Evolutionary conservation across 1,284 basidiomycete species (phyloP).

Genomic region (Thecaphora thlaspeos): DNA sequence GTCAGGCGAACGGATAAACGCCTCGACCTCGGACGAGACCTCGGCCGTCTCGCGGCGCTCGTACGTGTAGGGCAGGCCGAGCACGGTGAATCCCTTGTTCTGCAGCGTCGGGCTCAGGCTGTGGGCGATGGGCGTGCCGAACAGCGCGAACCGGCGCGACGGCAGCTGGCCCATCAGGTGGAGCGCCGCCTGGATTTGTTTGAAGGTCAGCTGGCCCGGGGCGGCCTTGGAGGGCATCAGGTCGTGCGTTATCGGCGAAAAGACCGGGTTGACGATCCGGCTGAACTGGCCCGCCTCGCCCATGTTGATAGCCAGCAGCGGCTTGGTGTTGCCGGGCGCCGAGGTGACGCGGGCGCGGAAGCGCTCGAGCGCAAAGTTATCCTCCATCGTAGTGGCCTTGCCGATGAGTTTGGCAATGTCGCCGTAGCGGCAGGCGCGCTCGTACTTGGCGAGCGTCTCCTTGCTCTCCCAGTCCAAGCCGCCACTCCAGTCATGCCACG

Average conservation of each 20-base stretch:
- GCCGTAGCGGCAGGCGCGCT: conserved; percentile 60
- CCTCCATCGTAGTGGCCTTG: conserved; percentile 72
- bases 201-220: conserved; percentile 86
- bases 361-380: conserved; percentile 76
- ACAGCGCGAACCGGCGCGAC: conserved; percentile 73
- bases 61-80: conserved; percentile 71
- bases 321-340: conserved; percentile 54
- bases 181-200: conserved; percentile 77
- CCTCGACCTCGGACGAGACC: conserved; percentile 69
- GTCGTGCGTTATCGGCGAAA: conserved; percentile 87
- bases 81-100: conserved; percentile 77
- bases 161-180: conserved; percentile 77
- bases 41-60: conserved; percentile 70
- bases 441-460: conserved; percentile 62
- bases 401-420: conserved; percentile 92
- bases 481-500: conserved; percentile 92
- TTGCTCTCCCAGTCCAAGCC: conserved; percentile 76
- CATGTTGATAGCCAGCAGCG: conserved; percentile 93
- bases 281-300: conserved; percentile 77
- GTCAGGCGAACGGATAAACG: conserved; percentile 67
- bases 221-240: conserved; percentile 76
- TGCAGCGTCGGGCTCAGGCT: conserved; percentile 91
- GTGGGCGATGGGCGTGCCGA: conserved; percentile 82
- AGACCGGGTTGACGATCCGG: conserved; percentile 77
- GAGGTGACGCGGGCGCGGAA: conserved; percentile 66